phyloP scores from a whole-genome alignment of 768 basidiomycete genomes.

The Pulveroboletus sp. region DNA sequence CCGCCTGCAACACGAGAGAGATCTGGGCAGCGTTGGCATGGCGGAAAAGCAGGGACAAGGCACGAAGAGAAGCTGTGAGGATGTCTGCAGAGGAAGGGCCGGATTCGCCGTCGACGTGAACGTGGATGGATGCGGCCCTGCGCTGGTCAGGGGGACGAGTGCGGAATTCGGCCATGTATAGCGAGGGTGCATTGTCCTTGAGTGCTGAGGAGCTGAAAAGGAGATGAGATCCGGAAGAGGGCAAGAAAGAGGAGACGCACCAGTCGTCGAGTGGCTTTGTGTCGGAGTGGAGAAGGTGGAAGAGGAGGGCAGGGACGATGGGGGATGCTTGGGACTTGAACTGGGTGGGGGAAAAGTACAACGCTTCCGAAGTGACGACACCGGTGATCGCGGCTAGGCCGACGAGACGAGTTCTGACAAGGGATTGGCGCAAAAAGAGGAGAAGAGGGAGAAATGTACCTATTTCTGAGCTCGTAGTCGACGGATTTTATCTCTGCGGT shows the following conservation, averaged over 20 bases:
- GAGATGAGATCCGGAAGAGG: not conserved
- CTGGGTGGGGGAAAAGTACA: constrained; percentile 69
- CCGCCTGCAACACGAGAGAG: constrained; percentile 66
- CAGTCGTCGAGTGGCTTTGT: constrained; percentile 61
- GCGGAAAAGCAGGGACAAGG: constrained; percentile 65
- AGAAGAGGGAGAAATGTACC: constrained; percentile 39
- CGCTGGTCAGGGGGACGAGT: constrained; percentile 76
- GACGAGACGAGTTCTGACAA: constrained; percentile 71
- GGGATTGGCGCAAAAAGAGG: not conserved
- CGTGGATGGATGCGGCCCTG: constrained; percentile 85
- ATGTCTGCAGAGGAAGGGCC: constrained; percentile 78
- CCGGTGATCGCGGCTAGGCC: constrained; percentile 82
- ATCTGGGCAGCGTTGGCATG: constrained; percentile 80
- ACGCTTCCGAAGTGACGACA: constrained; percentile 79
- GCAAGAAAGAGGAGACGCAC: constrained; percentile 36
- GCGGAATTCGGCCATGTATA: constrained; percentile 83
- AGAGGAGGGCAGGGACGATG: constrained; percentile 70
- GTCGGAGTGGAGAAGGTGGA: constrained; percentile 63
- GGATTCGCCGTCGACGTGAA: constrained; percentile 84
- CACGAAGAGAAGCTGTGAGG: constrained; percentile 67
- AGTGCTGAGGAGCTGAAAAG: constrained; percentile 52
- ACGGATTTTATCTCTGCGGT: constrained; percentile 41
- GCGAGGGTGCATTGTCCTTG: constrained; percentile 69
- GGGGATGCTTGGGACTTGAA: constrained; percentile 70
- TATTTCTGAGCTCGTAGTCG: constrained; percentile 73